phyloP scores from a whole-genome alignment of 345 rosid species.

The Aethionema arabicum region DNA sequence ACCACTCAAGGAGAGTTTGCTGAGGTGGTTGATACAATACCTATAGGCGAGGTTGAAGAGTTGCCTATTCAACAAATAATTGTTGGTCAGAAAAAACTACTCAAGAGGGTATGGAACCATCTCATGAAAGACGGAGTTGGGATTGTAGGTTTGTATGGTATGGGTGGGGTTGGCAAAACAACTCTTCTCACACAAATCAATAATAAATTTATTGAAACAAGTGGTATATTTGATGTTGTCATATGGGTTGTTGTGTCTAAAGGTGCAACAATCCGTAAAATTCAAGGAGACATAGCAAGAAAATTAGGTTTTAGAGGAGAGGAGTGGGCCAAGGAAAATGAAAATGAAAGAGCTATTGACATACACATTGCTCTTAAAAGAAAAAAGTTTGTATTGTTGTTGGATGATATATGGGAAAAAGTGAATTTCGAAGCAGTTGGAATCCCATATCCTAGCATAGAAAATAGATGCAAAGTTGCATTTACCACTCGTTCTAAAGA shows the following conservation, averaged over 20 bases:
- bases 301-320: background rate
- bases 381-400: constrained; percentile 1
- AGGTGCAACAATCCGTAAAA: background rate
- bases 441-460: background rate
- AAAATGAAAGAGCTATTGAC: background rate
- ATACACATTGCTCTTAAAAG: background rate
- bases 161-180: no score
- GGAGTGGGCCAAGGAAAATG: background rate
- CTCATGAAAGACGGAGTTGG: background rate
- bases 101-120: constrained; percentile 1
- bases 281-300: constrained; percentile 18
- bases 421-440: background rate
- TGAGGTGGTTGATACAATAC: background rate
- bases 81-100: background rate
- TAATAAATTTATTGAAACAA: no score
- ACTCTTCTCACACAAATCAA: no score
- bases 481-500: constrained; percentile 11
- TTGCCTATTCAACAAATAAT: background rate
- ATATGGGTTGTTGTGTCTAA: no score
- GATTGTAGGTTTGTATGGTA: no score
- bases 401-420: constrained; percentile 22
- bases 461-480: constrained; percentile 5
- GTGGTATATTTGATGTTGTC: no score
- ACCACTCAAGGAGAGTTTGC: background rate
- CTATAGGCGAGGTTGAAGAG: background rate